phyloP scores from a whole-genome alignment of 805 yeast genomes.

The Pichia phayaonensis region DNA sequence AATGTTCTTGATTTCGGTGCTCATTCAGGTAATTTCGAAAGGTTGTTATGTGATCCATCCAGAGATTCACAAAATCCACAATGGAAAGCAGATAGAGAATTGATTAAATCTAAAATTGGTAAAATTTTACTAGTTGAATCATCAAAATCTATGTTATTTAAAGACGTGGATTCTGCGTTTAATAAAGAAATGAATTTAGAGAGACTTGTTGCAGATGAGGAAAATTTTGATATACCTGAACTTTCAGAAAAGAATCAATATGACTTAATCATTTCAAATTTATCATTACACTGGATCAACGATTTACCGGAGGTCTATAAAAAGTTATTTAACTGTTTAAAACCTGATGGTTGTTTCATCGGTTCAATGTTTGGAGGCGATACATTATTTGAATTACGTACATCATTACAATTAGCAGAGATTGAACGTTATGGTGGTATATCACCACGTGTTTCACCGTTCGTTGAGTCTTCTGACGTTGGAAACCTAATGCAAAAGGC shows the following conservation, averaged over 20 bases:
- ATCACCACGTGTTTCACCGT: conserved; percentile 74
- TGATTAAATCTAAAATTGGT: conserved; percentile 46
- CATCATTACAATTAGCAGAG: conserved; percentile 76
- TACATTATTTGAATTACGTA: conserved; percentile 73
- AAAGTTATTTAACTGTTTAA: conserved; percentile 49
- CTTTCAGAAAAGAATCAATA: conserved; percentile 35
- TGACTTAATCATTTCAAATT: conserved; percentile 68
- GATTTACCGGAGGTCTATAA: conserved; percentile 63
- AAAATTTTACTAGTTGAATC: conserved; percentile 63
- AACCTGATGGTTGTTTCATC: conserved; percentile 77
- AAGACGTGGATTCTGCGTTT: conserved; percentile 41
- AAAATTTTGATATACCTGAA: conserved; percentile 38
- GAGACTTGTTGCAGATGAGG: conserved; percentile 63
- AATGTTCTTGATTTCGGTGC: conserved; percentile 66
- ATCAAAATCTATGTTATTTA: conserved; percentile 41
- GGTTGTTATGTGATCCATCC: conserved; percentile 29
- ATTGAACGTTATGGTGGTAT: conserved; percentile 72
- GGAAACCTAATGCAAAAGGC: conserved; percentile 67
- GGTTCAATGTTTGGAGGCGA: conserved; percentile 82
- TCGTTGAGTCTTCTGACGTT: conserved; percentile 70
- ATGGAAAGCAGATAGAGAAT: conserved; percentile 42
- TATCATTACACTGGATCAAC: conserved; percentile 79
- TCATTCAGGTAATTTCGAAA: conserved; percentile 52
- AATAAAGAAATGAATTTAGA: conserved; percentile 38
- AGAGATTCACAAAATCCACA: conserved; percentile 30